Evolutionary conservation across 2,329 filamentous ascomycete species (phyloP), one percentile per base, ranked within the genome.

Genomic region (Thielaviopsis punctulata): DNA sequence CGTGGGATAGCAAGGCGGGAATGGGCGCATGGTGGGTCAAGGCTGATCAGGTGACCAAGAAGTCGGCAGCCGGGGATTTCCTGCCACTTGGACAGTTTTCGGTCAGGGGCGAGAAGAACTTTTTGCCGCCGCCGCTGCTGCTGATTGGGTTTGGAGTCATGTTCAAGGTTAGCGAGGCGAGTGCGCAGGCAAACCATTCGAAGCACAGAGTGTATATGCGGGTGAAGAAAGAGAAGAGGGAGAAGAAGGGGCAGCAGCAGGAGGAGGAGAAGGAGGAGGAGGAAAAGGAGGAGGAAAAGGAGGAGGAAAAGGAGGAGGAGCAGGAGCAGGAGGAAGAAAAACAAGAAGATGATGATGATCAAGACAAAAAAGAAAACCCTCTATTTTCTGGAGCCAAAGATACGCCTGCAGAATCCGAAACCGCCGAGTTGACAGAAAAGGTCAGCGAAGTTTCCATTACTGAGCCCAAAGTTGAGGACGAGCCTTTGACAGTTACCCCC

Each of bases 11-110:
- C 1, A 98, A 98, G 65, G 90, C 90, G 8, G 79, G 87, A 15
- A 94, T 96, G 85, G 83, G 85, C 18, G 89, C 90, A 8, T 98
- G 86, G 83, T 98, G 92, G 92, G 90, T 93, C 0, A 80, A 82
- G 56, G 83, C 86, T 1, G 82, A 90, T 51, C 89, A 96, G 64
- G 86, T 98, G 0, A 87, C 85, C 9, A 96, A 96, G 67, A 86
- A 80, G 30, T 82, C 84, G 0, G 73, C 80, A 1, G 79, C 77
- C 0, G 90, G 90, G 22, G 89, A 93, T 58, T 90, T 86, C 59
- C 67, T 98, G 6, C 76, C 80, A 0, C 72, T 77, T 0, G 92
- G 90, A 18, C 78, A 78, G 57, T 95, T 98, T 63, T 78, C 82
- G 65, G 73, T 95, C 47, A 76, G 77, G 36, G 90, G 89, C 2